Conservation (phyloP, 2,329 filamentous ascomycete species). For the Lachnellula occidentalis region DNA sequence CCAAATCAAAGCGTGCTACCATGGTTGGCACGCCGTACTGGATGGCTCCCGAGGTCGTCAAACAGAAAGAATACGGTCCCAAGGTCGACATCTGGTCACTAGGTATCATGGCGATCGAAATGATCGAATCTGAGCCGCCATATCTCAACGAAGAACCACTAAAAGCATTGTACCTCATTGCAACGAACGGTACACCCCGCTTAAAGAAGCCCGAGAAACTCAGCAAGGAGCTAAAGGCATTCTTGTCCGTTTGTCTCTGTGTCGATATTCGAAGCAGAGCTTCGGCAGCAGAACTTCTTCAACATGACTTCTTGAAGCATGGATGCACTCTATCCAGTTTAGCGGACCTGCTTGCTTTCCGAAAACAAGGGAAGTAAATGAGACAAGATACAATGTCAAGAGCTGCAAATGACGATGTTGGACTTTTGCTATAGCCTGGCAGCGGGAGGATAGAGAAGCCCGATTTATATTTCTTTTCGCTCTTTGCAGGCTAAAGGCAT, state of each 20-base stretch:
- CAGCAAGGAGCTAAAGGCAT: slow-evolving; percentile 95
- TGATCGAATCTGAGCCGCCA: slow-evolving; percentile 98
- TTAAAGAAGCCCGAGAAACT: slow-evolving; percentile 98
- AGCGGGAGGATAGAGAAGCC: not conserved
- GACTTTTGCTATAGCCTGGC: slow-evolving; percentile 8
- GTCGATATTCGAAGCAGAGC: slow-evolving; percentile 94
- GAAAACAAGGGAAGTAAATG: slow-evolving; percentile 62
- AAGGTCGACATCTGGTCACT: slow-evolving; percentile 99
- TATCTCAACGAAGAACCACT: slow-evolving; percentile 97
- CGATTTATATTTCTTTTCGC: slow-evolving; percentile 13
- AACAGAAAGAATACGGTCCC: slow-evolving; percentile 97
- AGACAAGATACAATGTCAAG: not conserved
- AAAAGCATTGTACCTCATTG: slow-evolving; percentile 95
- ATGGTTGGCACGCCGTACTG: slow-evolving; percentile 99
- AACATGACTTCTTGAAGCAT: slow-evolving; percentile 90
- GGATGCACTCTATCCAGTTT: slow-evolving; percentile 80
- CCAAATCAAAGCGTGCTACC: slow-evolving; percentile 93
- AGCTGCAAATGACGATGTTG: slow-evolving; percentile 7
- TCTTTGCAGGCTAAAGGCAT: slow-evolving; percentile 18
- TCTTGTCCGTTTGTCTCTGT: slow-evolving; percentile 91
- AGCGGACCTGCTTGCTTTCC: slow-evolving; percentile 82
- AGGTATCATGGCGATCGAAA: slow-evolving; percentile 99
- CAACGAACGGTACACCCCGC: slow-evolving; percentile 92
- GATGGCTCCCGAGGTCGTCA: slow-evolving; percentile 99
- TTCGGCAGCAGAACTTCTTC: slow-evolving; percentile 81